A percentile compares a stretch with the other conserved stretches of the same genome.
phyloP scores from a whole-genome alignment of 2,329 filamentous ascomycete genomes.

The Rutstroemia sp. region DNA sequence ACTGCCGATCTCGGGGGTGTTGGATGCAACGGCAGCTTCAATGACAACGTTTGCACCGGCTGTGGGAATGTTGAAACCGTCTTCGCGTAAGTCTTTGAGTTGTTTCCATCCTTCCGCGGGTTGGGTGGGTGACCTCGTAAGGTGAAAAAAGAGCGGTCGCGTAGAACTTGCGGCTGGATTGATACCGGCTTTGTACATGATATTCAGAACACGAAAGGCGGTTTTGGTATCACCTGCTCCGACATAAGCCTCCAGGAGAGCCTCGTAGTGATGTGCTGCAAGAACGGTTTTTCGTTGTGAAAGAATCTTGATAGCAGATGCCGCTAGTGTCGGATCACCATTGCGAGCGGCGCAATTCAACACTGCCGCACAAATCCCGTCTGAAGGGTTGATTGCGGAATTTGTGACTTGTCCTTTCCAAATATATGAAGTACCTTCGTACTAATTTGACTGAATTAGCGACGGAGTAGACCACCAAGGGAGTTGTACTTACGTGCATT shows the following conservation, averaged over 20 bases:
- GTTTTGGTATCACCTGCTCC: constrained; percentile 51
- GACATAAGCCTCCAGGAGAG: constrained; percentile 65
- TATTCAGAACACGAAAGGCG: constrained; percentile 62
- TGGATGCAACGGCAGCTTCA: constrained; percentile 30
- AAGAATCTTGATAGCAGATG: constrained; percentile 61
- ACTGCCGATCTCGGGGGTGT: constrained; percentile 28
- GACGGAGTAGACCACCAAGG: constrained; percentile 11
- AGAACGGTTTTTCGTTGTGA: constrained; percentile 50
- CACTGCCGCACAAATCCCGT: constrained; percentile 59
- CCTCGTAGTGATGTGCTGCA: constrained; percentile 67
- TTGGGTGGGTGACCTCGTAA: constrained; percentile 42
- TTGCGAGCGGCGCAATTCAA: constrained; percentile 64
- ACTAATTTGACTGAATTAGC: constrained; percentile 32
- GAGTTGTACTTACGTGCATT: constrained; percentile 44
- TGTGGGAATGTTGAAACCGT: constrained; percentile 42
- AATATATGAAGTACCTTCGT: constrained; percentile 57
- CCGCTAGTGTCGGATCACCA: constrained; percentile 61
- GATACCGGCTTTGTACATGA: constrained; percentile 62
- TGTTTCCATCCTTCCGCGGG: constrained; percentile 43
- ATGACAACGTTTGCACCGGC: constrained; percentile 39
- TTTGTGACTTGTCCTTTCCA: constrained; percentile 63
- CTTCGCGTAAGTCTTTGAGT: constrained; percentile 47
- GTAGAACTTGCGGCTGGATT: constrained; percentile 52
- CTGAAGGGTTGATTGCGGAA: constrained; percentile 52
- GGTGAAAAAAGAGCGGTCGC: constrained; percentile 49